Percentiles rank a stretch among this genome's conserved stretches.
phyloP scores from a whole-genome alignment of 2,329 filamentous ascomycete species.

The Ophiocordyceps sinensis region DNA sequence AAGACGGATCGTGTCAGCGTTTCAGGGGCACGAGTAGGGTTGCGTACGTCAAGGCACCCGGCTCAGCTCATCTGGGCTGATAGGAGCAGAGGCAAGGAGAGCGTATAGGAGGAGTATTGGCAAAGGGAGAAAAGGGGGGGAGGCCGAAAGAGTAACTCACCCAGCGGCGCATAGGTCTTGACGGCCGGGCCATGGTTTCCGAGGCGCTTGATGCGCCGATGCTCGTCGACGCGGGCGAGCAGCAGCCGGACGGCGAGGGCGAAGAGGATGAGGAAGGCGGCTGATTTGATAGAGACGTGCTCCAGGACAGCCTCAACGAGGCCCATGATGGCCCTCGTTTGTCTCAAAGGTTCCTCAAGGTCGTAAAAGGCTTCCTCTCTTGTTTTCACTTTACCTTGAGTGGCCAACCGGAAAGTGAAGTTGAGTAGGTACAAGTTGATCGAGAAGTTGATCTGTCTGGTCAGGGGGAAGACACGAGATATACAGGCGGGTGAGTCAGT shows the following conservation, averaged over 20 bases:
- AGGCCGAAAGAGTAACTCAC: slow-evolving; percentile 17
- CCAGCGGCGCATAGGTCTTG: slow-evolving; percentile 26
- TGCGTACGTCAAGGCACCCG: too few relatives aligned
- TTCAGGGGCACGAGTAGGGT: too few relatives aligned
- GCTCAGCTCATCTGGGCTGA: neutral
- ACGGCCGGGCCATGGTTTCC: slow-evolving; percentile 26
- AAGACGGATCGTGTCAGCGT: too few relatives aligned
- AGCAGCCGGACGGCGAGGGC: slow-evolving; percentile 23
- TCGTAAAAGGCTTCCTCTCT: too few relatives aligned
- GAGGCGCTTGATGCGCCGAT: slow-evolving; percentile 28
- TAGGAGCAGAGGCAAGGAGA: neutral
- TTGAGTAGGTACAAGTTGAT: too few relatives aligned
- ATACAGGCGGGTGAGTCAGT: too few relatives aligned
- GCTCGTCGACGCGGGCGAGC: slow-evolving; percentile 23
- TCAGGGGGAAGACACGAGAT: too few relatives aligned
- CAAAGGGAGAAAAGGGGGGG: too few relatives aligned
- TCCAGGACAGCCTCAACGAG: slow-evolving; percentile 33
- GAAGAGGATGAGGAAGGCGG: slow-evolving; percentile 21
- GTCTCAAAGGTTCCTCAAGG: neutral
- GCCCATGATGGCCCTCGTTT: slow-evolving; percentile 23
- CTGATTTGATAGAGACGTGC: slow-evolving; percentile 26
- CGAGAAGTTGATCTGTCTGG: too few relatives aligned
- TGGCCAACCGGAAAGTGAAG: too few relatives aligned
- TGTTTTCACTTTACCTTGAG: too few relatives aligned
- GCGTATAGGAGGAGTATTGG: neutral